phyloP scores from a whole-genome alignment of 176 grass and related monocot species.

The Oryza rufipogon region DNA sequence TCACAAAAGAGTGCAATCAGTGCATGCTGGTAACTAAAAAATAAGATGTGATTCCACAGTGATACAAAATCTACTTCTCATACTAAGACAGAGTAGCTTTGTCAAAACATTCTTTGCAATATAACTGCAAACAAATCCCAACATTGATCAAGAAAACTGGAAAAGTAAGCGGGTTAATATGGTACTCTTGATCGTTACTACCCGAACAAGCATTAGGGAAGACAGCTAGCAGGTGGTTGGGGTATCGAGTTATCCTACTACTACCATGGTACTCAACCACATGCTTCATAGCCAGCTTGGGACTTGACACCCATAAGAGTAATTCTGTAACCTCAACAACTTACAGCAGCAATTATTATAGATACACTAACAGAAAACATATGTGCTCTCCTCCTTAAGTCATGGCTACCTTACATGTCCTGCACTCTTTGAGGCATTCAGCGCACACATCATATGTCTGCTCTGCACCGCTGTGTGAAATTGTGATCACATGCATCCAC shows the following conservation, averaged over 20 bases:
- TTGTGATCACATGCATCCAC: background rate
- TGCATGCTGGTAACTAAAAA: background rate
- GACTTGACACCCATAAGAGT: background rate
- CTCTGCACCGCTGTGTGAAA: background rate
- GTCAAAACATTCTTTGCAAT: constrained; percentile 2
- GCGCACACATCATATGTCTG: background rate
- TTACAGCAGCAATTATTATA: background rate
- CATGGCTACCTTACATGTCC: background rate
- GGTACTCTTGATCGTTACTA: background rate
- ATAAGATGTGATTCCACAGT: background rate
- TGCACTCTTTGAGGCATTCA: constrained; percentile 26
- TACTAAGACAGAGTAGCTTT: constrained; percentile 15
- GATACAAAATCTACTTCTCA: background rate
- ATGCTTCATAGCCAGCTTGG: background rate
- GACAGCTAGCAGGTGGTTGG: background rate
- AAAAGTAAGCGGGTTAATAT: background rate
- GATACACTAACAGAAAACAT: background rate
- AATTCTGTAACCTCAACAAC: constrained; percentile 23
- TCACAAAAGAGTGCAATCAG: background rate
- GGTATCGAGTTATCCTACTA: constrained; percentile 28
- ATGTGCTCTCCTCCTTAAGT: background rate
- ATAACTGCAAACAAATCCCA: constrained; percentile 5
- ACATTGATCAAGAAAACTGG: background rate
- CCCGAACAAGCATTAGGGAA: background rate
- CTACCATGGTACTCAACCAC: constrained; percentile 13